phyloP scores from a whole-genome alignment of 2,329 filamentous ascomycete species.

The Neopestalotiopsis sp. region DNA sequence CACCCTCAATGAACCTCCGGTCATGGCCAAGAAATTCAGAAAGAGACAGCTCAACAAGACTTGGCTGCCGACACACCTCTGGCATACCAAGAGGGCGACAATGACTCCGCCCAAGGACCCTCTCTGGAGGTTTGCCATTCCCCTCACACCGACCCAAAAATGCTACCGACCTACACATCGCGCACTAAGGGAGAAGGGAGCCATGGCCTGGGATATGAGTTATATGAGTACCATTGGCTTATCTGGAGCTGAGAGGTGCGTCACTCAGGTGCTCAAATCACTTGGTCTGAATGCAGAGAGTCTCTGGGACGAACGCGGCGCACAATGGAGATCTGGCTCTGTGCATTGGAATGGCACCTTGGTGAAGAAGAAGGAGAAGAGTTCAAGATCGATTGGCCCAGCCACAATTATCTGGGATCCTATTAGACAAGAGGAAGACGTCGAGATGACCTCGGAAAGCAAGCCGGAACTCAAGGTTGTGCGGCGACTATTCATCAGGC shows the following conservation, averaged over 20 bases:
- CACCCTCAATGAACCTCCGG: slow-evolving; percentile 66
- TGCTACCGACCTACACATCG: slow-evolving; percentile 87
- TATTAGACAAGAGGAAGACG: slow-evolving; percentile 20
- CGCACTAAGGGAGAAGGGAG: slow-evolving; percentile 74
- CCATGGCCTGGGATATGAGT: slow-evolving; percentile 90
- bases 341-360: slow-evolving; percentile 56
- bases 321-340: slow-evolving; percentile 69
- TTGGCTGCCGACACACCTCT: slow-evolving; percentile 94
- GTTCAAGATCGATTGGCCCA: slow-evolving; percentile 68
- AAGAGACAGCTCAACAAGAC: slow-evolving; percentile 88
- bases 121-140: slow-evolving; percentile 89
- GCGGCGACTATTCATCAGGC: slow-evolving; percentile 67
- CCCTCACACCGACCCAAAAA: slow-evolving; percentile 86
- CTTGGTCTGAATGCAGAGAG: slow-evolving; percentile 66
- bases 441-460: slow-evolving; percentile 17
- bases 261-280: slow-evolving; percentile 69
- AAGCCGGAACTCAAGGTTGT: slow-evolving; percentile 27
- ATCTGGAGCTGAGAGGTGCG: slow-evolving; percentile 66
- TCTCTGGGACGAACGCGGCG: slow-evolving; percentile 66
- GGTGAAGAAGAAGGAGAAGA: slow-evolving; percentile 58
- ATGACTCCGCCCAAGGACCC: slow-evolving; percentile 82
- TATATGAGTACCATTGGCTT: slow-evolving; percentile 89
- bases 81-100: slow-evolving; percentile 88
- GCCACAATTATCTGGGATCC: slow-evolving; percentile 79
- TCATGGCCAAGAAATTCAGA: slow-evolving; percentile 68